Base-by-base conservation (phyloP, 2,329 filamentous ascomycete species). In the Alternaria tenuissima region DNA sequence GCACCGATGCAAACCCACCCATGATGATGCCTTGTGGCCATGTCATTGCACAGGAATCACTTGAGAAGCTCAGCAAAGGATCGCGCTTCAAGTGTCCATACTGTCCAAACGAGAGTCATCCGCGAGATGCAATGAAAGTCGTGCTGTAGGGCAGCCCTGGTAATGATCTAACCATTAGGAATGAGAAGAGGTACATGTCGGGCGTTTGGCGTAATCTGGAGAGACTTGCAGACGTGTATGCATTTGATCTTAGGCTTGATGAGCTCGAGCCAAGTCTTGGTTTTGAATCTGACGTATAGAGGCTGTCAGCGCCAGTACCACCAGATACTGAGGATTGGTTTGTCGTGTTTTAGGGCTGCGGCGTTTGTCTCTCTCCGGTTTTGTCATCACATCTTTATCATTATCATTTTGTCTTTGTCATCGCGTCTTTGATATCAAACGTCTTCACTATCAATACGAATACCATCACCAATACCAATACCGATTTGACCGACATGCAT, bases 11-110 rank as follows among this genome's bases (percentile, higher is more conserved):
- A 24, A 99, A 99, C 77, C 95, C 95, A 11, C 93, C 95, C 2
- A 96, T 98, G 91, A 95, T 97, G 87, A 89, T 99, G 74, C 91
- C 92, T 0, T 99, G 95, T 74, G 94, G 95, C 6, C 95, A 99
- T 80, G 94, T 97, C 53, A 89, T 99, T 61, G 94, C 93, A 18
- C 87, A 89, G 65, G 94, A 97, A 73, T 93, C 90, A 34, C 81
- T 99, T 52, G 87, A 91, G 61, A 89, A 89, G 73, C 84, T 98
- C 42, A 89, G 89, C 55, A 96, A 96, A 80, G 90, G 90, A 0
- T 86, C 83, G 42, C 84, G 90, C 61, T 96, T 96, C 84, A 99
- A 99, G 79, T 99, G 95, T 73, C 95, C 95, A 0, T 99, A 99
- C 76, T 99, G 95, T 75, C 95, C 95, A 0, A 88, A 82, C 30